Conservation (phyloP, 139 green algal species). For the Deuterostichococcus epilithicus region DNA sequence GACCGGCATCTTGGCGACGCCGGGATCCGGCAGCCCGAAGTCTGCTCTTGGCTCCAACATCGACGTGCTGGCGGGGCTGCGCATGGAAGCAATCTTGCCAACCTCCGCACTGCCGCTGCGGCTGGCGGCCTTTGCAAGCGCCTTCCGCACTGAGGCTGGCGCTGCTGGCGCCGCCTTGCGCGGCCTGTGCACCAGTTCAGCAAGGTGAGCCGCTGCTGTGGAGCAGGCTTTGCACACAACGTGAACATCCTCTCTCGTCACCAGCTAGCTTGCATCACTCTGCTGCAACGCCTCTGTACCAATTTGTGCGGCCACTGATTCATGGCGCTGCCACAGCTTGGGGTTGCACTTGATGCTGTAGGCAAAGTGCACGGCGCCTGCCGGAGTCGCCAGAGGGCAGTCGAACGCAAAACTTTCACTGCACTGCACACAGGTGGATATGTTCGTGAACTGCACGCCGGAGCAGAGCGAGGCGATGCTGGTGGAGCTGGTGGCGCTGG, state of each 20-base stretch:
- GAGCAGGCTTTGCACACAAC: too few species aligned
- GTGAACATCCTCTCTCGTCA: too few species aligned
- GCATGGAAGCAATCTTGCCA: slow-evolving; percentile 86
- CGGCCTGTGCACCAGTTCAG: slow-evolving; percentile 98
- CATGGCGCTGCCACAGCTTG: too few species aligned
- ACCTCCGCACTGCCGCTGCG: slow-evolving; percentile 82
- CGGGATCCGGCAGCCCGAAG: slow-evolving; percentile 39
- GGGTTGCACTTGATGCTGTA: too few species aligned
- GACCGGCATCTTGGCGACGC: slow-evolving; percentile 56
- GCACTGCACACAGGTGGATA: slow-evolving; percentile 65
- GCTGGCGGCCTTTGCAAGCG: slow-evolving; percentile 89
- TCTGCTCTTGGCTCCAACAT: slow-evolving; percentile 71
- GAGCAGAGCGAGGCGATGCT: slow-evolving; percentile 87
- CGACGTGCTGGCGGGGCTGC: slow-evolving; percentile 80
- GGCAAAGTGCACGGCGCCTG: too few species aligned
- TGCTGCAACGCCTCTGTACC: too few species aligned
- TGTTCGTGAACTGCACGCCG: slow-evolving; percentile 93
- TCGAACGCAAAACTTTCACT: not conserved
- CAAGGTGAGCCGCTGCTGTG: too few species aligned
- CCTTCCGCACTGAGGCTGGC: slow-evolving; percentile 96
- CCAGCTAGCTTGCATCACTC: too few species aligned
- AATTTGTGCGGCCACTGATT: too few species aligned
- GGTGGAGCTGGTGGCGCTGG: slow-evolving; percentile 76
- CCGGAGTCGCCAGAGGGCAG: too few species aligned
- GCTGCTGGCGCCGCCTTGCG: slow-evolving; percentile 66